Base-by-base conservation (phyloP, 495 filamentous ascomycete genomes). In the Penicillium psychrofluorescens region DNA sequence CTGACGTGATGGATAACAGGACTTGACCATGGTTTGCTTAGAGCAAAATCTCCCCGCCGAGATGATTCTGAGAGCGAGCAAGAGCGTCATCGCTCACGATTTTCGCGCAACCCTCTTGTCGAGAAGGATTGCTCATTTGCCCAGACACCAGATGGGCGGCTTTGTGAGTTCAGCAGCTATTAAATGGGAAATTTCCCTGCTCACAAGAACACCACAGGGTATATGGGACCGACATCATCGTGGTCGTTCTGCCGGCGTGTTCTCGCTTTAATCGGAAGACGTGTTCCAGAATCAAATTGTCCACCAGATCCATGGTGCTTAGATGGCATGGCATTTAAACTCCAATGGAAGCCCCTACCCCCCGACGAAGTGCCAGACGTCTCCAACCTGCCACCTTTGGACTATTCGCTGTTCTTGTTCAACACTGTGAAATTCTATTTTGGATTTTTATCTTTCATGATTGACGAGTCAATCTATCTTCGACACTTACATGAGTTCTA, bases 361-460 rank as follows among this genome's bases (percentile, higher is more conserved):
- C 29, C 42, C 8, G 53, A 56, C 29, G 62, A 58, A 29, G 41
- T 50, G 14, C 60, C 61, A 11, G 66, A 69, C 46, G 55, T 58
- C 27, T 46, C 54, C 8, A 58, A 61, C 16, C 42, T 70, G 8
- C 66, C 66, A 0, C 62, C 64, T 1, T 41, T 58, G 9, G 63
- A 67, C 44, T 48, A 64, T 43, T 59, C 66, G 29, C 44, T 64
- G 2, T 63, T 61, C 49, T 45, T 66, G 2, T 61, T 67, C 45
- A 54, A 67, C 35, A 63, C 55, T 0, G 63, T 67, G 13, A 61
- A 62, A 34, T 60, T 59, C 44, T 64, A 70, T 35, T 59, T 66
- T 12, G 59, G 53, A 29, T 61, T 61, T 28, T 28, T 49, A 6
- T 67, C 63, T 43, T 51, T 58, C 10, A 57, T 70, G 15, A 63